phyloP scores from a whole-genome alignment of 2,329 filamentous ascomycete species.

The Calonectria naviculata region DNA sequence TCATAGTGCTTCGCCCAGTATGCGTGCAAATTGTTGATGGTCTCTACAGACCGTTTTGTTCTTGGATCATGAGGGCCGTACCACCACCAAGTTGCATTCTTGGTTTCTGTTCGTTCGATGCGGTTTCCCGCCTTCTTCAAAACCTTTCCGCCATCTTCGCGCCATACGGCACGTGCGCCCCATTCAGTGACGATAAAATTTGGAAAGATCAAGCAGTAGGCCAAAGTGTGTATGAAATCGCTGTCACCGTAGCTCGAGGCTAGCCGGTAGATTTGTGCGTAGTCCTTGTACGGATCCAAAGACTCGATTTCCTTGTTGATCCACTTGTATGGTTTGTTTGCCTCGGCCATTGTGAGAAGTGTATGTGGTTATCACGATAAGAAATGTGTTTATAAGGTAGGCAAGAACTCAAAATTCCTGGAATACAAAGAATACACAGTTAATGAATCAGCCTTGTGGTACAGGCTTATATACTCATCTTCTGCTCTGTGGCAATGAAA shows the following conservation, averaged over 20 bases:
- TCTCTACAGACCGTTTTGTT: not conserved
- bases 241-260: conserved; percentile 14
- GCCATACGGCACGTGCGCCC: conserved; percentile 13
- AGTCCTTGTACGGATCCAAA: conserved; percentile 13
- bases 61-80: conserved; percentile 15
- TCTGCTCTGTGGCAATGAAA: too few relatives aligned
- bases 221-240: conserved; percentile 17
- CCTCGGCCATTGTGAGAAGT: not conserved
- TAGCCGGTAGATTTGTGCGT: conserved; percentile 16
- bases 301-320: conserved; percentile 10
- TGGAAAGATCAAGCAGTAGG: conserved; percentile 12
- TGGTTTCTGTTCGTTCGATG: conserved; percentile 20
- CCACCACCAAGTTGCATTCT: conserved; percentile 18
- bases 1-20: conserved; percentile 6
- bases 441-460: too few relatives aligned
- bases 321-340: conserved; percentile 10
- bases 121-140: conserved; percentile 1
- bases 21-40: conserved; percentile 13
- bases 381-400: too few relatives aligned
- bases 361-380: too few relatives aligned
- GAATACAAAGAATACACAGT: too few relatives aligned
- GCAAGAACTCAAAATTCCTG: too few relatives aligned
- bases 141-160: conserved; percentile 18
- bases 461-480: too few relatives aligned
- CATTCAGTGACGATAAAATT: conserved; percentile 14